A percentile compares a stretch with the other conserved stretches of the same genome.
These are phyloP conservation scores for Raphanus raphanistrum DNA, from an alignment of 345 rosid genomes.

Conservation along the genomic window DNA sequence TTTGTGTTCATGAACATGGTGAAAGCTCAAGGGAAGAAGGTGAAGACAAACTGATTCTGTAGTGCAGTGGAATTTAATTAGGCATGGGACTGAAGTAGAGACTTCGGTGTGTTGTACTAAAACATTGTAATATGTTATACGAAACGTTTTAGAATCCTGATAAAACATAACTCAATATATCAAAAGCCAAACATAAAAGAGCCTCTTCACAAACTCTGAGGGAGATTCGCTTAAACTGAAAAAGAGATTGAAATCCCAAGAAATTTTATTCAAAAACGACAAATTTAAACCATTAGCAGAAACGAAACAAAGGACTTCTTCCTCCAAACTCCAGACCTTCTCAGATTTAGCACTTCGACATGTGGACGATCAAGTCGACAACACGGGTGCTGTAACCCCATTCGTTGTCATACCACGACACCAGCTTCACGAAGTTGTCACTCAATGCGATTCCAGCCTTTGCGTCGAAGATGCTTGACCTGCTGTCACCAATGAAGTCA, in stretches of 20 bases:
- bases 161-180: neutral
- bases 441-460: constrained; percentile 87
- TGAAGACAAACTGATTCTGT: too few species aligned
- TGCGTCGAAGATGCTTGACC: constrained; percentile 94
- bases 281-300: neutral
- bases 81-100: too few species aligned
- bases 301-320: neutral
- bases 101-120: too few species aligned
- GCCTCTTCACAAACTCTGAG: constrained; percentile 19
- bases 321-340: constrained; percentile 10
- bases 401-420: constrained; percentile 93
- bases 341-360: constrained; percentile 42
- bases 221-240: constrained; percentile 1
- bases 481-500: constrained; percentile 79
- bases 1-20: too few species aligned
- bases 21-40: too few species aligned
- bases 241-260: neutral
- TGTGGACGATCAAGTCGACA: constrained; percentile 73
- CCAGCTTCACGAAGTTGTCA: constrained; percentile 67
- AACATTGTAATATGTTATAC: neutral
- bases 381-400: constrained; percentile 94
- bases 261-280: constrained; percentile 21
- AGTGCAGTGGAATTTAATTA: too few species aligned
- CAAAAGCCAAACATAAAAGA: constrained; percentile 10
- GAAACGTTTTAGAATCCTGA: neutral